Percentiles rank a stretch among this genome's conserved stretches.
Conservation (phyloP, 176 grass and related monocot genomes). For the Chrysopogon serrulatus region DNA sequence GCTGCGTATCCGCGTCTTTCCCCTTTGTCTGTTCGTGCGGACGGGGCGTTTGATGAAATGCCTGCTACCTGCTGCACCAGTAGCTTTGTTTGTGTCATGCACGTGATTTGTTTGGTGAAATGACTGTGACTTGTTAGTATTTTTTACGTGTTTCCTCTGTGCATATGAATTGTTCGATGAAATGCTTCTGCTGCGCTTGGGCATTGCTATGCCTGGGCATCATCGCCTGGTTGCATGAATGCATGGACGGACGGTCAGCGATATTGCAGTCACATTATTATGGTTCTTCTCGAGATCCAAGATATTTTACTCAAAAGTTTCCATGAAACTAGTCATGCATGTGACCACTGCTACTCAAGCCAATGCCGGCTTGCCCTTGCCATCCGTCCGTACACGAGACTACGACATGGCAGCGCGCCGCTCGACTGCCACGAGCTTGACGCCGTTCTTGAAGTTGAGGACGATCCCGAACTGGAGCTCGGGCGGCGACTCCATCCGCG, state of each 20-base stretch:
- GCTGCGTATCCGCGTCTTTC: neutral
- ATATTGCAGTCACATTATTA: too few species aligned
- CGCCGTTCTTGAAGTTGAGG: conserved; percentile 59
- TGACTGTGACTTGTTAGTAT: neutral
- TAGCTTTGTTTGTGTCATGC: neutral
- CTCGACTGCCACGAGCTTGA: conserved; percentile 47
- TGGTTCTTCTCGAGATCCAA: too few species aligned
- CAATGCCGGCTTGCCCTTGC: neutral
- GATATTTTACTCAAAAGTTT: too few species aligned
- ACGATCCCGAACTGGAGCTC: conserved; percentile 86
- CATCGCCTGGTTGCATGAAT: too few species aligned
- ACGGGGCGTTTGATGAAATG: neutral
- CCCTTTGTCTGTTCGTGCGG: neutral
- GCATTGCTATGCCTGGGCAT: too few species aligned
- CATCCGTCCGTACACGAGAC: neutral
- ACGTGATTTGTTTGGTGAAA: neutral
- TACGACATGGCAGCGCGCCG: neutral
- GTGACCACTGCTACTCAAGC: too few species aligned
- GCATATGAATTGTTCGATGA: neutral
- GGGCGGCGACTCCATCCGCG: conserved; percentile 60
- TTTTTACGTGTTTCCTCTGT: neutral
- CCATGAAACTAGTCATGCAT: neutral
- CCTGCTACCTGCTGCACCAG: neutral
- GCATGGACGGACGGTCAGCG: too few species aligned
- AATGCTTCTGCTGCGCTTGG: neutral